These are phyloP conservation scores for Nevesoporus exiguus DNA, from an alignment of 768 basidiomycete species.

Conservation along the genomic window DNA sequence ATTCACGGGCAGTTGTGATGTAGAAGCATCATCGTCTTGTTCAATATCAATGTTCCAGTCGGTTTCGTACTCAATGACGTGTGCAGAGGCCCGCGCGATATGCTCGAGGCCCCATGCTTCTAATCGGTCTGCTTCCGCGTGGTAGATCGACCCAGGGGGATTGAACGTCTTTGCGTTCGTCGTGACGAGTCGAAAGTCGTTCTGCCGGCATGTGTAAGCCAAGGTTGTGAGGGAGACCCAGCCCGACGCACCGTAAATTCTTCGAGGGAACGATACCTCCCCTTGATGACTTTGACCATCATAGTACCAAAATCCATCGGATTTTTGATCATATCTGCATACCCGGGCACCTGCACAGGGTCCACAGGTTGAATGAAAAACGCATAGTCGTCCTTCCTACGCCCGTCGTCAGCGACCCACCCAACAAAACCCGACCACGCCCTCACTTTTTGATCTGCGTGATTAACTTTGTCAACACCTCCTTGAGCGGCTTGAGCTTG, in stretches of 20 bases:
- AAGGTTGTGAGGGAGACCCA: neutral
- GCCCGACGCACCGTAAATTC: conserved; percentile 63
- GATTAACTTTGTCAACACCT: conserved; percentile 65
- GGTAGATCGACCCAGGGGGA: conserved; percentile 67
- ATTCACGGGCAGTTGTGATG: conserved; percentile 25
- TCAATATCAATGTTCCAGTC: conserved; percentile 84
- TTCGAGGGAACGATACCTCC: conserved; percentile 75
- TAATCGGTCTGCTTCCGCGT: conserved; percentile 69
- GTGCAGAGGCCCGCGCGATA: conserved; percentile 64
- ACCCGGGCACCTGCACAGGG: conserved; percentile 54
- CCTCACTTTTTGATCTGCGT: conserved; percentile 71
- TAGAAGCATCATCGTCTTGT: conserved; percentile 46
- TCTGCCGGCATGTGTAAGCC: conserved; percentile 32
- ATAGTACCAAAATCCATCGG: conserved; percentile 96
- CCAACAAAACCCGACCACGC: neutral
- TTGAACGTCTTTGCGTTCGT: conserved; percentile 76
- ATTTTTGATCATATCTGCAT: conserved; percentile 64
- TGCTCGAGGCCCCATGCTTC: conserved; percentile 71
- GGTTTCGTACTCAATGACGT: conserved; percentile 78
- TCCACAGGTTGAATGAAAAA: conserved; percentile 76
- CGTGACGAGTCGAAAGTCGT: conserved; percentile 70
- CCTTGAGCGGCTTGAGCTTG: conserved; percentile 78
- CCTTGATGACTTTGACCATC: conserved; percentile 67
- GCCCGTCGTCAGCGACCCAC: conserved; percentile 6
- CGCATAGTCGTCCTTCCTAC: conserved; percentile 81